Evolutionary conservation across 2,329 filamentous ascomycete species (phyloP).

Genomic region (Fusarium ambrosium): DNA sequence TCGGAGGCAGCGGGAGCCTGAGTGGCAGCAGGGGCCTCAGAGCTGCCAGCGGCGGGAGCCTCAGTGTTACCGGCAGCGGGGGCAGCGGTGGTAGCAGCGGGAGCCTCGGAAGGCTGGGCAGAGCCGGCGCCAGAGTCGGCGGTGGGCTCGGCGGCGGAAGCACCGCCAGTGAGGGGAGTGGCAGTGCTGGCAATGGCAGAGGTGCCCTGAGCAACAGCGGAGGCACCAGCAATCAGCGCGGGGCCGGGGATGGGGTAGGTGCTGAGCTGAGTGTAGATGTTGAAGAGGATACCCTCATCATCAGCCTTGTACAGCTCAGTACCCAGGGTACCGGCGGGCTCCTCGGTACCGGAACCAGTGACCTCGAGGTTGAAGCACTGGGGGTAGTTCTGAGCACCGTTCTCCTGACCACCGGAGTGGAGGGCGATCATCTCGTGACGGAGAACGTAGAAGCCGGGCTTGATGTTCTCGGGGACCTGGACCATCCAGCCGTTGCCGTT

Average conservation of each 20-base stretch:
- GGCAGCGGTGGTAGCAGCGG: constrained; percentile 11
- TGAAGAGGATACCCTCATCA: constrained; percentile 53
- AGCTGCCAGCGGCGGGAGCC: constrained; percentile 12
- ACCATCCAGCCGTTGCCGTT: constrained; percentile 54
- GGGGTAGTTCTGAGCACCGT: constrained; percentile 39
- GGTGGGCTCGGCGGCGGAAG: constrained; percentile 17
- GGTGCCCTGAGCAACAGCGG: constrained; percentile 36
- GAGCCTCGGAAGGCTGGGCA: constrained; percentile 13
- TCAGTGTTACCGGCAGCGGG: constrained; percentile 14
- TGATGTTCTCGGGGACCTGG: constrained; percentile 53
- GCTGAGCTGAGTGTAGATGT: constrained; percentile 48
- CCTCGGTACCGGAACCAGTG: constrained; percentile 56
- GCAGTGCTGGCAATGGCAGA: constrained; percentile 35
- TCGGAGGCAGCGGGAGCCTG: constrained; percentile 8
- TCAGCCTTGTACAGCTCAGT: constrained; percentile 49
- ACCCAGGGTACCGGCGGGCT: constrained; percentile 50
- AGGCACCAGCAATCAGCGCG: constrained; percentile 41
- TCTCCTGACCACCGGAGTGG: constrained; percentile 53
- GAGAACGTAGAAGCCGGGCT: constrained; percentile 61
- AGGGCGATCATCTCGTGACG: constrained; percentile 67
- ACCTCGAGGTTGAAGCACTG: constrained; percentile 51
- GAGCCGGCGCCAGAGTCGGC: constrained; percentile 20
- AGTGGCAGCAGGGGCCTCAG: constrained; percentile 22
- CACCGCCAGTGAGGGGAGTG: constrained; percentile 24
- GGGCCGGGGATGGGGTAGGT: constrained; percentile 50